Base-by-base conservation (phyloP, 164 flowering plant genomes). In the Berberis thunbergii region DNA sequence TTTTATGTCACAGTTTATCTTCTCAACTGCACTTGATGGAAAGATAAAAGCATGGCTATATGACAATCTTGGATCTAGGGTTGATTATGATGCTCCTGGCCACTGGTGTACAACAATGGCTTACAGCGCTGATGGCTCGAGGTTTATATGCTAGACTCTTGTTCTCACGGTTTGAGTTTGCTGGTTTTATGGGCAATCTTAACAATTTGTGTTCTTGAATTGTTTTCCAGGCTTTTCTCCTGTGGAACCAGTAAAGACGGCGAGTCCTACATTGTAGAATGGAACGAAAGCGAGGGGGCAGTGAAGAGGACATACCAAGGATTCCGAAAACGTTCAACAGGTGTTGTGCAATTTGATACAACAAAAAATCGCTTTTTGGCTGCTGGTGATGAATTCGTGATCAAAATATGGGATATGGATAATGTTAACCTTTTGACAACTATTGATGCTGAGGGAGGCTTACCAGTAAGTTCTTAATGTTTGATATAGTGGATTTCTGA, bases 241-340 rank as follows among this genome's bases (percentile, higher is more conserved):
- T 87, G 93, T 72, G 93, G 93, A 7, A 83, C 89, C 13, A 82
- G 73, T 70, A 78, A 76, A 72, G 88, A 79, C 38, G 86, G 93
- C 40, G 81, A 83, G 8, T 80, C 92, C 3, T 69, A 58, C 64
- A 73, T 86, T 61, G 83, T 83, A 40, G 92, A 86, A 65, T 86
- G 92, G 92, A 76, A 83, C 67, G 86, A 83, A 69, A 79, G 76
- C 74, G 87, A 81, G 75, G 92, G 89, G 44, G 72, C 80, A 42
- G 76, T 79, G 38, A 81, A 79, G 62, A 73, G 88, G 67, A 70
- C 80, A 6, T 84, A 80, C 65, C 70, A 61, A 45, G 92, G 87
- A n/a, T 74, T 83, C 48, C 62, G 76, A 4, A 81, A 73, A 52
- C 77, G 73, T n/a, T 75, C 86, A 43, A n/a, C 66, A 10, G 81